Evolutionary conservation across 192 early-diverging fungal genomes (phyloP), one percentile per base, ranked within the genome.

Genomic region (Backusella luteola): DNA sequence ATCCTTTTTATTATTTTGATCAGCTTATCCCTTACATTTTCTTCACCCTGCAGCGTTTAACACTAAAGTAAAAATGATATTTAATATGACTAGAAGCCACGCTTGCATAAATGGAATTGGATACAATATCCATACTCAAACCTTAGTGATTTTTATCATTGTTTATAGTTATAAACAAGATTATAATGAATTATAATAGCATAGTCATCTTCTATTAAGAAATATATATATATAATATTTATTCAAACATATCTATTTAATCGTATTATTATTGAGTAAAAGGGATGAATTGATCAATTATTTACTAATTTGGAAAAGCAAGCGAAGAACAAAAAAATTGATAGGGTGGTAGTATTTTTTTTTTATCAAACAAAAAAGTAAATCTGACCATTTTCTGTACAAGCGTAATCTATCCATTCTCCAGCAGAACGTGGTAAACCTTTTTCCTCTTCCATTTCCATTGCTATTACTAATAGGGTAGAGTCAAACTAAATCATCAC

Each of bases 1-100:
- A 63, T 63, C 56, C 19, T 44, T 63, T 26, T 63, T 63, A 21
- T 26, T 63, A 29, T 63, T 29, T 26, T 63, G 56, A 63, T 63
- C 56, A 63, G 56, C 56, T 63, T 63, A 63, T 63, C 56, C 56
- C 56, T 63, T 63, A 63, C 56, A 63, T 63, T 63, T 63, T 63
- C 23, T 63, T 63, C 56, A 63, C 56, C 56, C 56, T 63, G 56
- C 56, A 63, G 21, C 56, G 23, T 26, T 63, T 63, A 63, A 63
- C 56, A 23, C 56, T 63, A 63, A 63, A 63, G 56, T 63, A 63
- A 63, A 63, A 63, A 63, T 56, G 52, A 56, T 56, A 56, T 56
- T 56, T 56, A 56, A 56, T 56, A 56, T 56, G 52, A 56, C 52
- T 56, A 56, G n/a, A 53, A 53, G 52, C 52, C 52, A 53, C 52